Evolutionary conservation across 805 yeast genomes (phyloP).

Genomic region (Candida multigemmis): DNA sequence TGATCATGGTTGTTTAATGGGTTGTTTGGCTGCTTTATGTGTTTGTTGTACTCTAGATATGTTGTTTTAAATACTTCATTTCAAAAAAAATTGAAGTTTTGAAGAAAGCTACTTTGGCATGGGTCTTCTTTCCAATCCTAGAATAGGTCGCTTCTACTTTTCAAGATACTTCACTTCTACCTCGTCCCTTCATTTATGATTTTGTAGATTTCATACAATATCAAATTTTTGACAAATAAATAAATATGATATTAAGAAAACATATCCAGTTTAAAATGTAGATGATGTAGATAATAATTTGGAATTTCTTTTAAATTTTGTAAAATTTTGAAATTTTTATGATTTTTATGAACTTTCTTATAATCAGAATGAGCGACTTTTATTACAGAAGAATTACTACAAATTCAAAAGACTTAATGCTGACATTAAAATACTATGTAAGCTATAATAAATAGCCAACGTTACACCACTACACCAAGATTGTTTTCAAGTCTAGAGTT

Average conservation of each 20-base stretch:
- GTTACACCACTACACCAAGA: not conserved
- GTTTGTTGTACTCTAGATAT: slow-evolving; percentile 30
- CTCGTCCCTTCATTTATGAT: not conserved
- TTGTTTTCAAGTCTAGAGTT: slow-evolving; percentile 1
- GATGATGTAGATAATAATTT: no score
- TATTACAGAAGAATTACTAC: no score
- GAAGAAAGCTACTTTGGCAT: not conserved
- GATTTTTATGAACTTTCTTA: no score
- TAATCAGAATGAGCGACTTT: no score
- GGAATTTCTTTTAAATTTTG: no score
- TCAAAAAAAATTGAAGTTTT: not conserved
- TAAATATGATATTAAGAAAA: no score
- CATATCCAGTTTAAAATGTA: no score
- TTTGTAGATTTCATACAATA: not conserved
- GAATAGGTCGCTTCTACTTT: not conserved
- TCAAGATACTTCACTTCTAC: not conserved
- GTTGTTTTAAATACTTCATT: no score
- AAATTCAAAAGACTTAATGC: no score
- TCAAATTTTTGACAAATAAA: not conserved
- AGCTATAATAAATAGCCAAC: not conserved
- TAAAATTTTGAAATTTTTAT: no score
- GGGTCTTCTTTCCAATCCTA: slow-evolving; percentile 2
- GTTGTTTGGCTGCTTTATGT: slow-evolving; percentile 33
- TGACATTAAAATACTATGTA: no score
- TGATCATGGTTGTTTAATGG: slow-evolving; percentile 26